Conservation (phyloP, 2,329 filamentous ascomycete species). For the Penicillium sp. region DNA sequence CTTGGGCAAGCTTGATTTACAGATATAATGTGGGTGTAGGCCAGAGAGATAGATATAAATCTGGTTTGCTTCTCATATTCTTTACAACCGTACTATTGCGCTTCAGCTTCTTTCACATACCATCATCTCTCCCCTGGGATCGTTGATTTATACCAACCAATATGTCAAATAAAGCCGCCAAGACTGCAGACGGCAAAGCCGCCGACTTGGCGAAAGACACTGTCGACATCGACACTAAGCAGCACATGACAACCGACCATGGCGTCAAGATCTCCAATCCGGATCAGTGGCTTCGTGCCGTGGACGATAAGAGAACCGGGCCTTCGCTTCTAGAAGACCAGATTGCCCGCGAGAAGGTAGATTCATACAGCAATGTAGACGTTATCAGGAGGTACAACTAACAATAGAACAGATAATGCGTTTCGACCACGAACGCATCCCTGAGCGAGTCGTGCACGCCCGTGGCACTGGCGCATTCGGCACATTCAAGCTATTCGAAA, state of each 20-base stretch:
- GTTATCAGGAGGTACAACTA: too few species aligned
- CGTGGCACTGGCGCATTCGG: constrained; percentile 65
- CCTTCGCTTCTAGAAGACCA: constrained; percentile 70
- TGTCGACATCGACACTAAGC: constrained; percentile 58
- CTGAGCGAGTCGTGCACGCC: constrained; percentile 67
- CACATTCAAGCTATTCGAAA: constrained; percentile 65
- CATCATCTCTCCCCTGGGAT: too few species aligned
- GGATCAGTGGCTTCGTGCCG: constrained; percentile 74
- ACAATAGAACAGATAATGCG: constrained; percentile 48
- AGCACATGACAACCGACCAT: constrained; percentile 71
- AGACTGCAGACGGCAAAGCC: constrained; percentile 49
- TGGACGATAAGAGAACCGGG: constrained; percentile 62
- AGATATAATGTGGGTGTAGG: not conserved
- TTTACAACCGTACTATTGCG: too few species aligned
- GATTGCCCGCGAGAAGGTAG: constrained; percentile 70
- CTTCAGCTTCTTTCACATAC: not conserved
- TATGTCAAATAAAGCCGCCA: constrained; percentile 15
- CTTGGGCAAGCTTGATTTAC: not conserved
- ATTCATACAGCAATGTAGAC: not conserved
- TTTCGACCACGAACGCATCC: constrained; percentile 73
- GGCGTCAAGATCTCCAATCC: constrained; percentile 71
- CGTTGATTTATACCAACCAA: not conserved
- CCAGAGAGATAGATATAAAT: not conserved
- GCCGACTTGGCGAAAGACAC: constrained; percentile 60
- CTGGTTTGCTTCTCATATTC: not conserved